These are phyloP conservation scores for Sisymbrium irio DNA, from an alignment of 345 rosid species.

Conservation along the genomic window DNA sequence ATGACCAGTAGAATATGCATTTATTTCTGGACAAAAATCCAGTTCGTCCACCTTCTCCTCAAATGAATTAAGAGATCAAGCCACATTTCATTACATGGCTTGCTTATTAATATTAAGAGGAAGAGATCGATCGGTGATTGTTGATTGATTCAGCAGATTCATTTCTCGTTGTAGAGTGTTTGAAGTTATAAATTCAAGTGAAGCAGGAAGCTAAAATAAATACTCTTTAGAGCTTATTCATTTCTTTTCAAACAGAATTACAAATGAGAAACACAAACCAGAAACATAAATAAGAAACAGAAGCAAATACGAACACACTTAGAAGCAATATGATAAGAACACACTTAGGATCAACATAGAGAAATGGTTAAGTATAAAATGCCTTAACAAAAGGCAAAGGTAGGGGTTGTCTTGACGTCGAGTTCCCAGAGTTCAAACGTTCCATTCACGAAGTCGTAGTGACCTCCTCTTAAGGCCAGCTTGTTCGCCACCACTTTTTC, in stretches of 20 bases:
- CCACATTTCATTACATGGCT: no score
- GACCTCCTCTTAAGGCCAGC: conserved; percentile 60
- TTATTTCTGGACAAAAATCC: no score
- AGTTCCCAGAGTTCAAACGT: conserved; percentile 77
- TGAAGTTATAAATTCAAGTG: conserved; percentile 9
- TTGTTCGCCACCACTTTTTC: conserved; percentile 49
- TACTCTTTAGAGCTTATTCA: conserved; percentile 24
- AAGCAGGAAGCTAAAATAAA: background rate
- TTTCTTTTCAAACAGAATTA: background rate
- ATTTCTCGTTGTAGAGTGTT: conserved; percentile 3
- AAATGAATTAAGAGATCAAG: no score
- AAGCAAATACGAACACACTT: background rate
- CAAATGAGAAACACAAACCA: no score
- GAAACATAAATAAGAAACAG: background rate
- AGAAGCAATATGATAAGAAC: background rate
- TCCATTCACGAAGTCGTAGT: conserved; percentile 70
- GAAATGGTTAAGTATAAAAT: background rate
- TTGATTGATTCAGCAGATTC: background rate
- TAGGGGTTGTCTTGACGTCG: conserved; percentile 45
- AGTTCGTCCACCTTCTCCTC: no score
- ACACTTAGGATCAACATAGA: conserved; percentile 6
- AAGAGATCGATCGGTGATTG: background rate
- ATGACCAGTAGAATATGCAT: no score
- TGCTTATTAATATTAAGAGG: no score
- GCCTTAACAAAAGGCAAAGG: conserved; percentile 28